Conservation (phyloP, 257 asterid genomes). For the Nicotiana sylvestris region DNA sequence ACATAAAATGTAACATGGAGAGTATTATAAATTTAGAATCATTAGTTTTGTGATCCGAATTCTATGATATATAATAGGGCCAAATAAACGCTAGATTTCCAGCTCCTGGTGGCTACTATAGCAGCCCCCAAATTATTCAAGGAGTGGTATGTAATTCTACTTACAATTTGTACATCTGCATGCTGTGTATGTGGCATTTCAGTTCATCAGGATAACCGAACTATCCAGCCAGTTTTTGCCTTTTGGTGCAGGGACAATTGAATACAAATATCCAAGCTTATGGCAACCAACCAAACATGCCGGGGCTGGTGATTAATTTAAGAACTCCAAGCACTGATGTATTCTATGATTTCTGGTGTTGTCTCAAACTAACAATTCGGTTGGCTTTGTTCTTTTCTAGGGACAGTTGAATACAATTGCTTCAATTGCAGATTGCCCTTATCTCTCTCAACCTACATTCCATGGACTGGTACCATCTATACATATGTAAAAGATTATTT, state of each 20-base stretch:
- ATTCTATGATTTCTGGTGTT: neutral
- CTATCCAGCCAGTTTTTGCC: neutral
- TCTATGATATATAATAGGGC: slow-evolving; percentile 14
- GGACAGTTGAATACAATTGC: slow-evolving; percentile 21
- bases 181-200: neutral
- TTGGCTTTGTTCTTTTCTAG: slow-evolving; percentile 19
- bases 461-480: slow-evolving; percentile 17
- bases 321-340: slow-evolving; percentile 7
- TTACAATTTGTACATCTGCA: neutral
- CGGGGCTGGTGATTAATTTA: slow-evolving; percentile 21
- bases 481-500: neutral
- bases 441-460: slow-evolving; percentile 20
- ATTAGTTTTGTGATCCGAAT: neutral
- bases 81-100: slow-evolving; percentile 22
- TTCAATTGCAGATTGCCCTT: slow-evolving; percentile 13
- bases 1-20: neutral
- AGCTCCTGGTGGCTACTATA: slow-evolving; percentile 11
- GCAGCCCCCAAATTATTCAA: slow-evolving; percentile 15
- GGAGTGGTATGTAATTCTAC: slow-evolving; percentile 14
- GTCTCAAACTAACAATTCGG: neutral
- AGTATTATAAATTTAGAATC: neutral
- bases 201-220: neutral
- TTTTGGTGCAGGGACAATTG: slow-evolving; percentile 21
- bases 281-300: slow-evolving; percentile 18
- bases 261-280: slow-evolving; percentile 17